Percentiles rank a stretch among this genome's conserved stretches.
Evolutionary conservation across 345 rosid genomes (phyloP).

Genomic region (Gossypium rotundifolium): DNA sequence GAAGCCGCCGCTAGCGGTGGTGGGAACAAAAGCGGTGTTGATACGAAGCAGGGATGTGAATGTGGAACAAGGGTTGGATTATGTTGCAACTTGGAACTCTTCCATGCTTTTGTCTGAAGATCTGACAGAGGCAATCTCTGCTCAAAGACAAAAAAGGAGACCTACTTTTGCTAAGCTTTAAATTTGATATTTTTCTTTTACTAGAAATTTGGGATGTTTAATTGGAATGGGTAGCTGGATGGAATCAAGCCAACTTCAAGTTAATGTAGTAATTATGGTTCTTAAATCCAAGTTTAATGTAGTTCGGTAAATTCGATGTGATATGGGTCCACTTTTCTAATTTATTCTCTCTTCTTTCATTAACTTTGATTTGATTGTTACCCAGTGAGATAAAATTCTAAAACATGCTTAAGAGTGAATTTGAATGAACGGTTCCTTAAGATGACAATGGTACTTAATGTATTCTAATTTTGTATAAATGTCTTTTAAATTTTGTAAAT

Average conservation of each 20-base stretch:
- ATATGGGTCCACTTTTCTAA: too few relatives aligned
- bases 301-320: too few relatives aligned
- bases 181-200: slow-evolving; percentile 5
- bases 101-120: slow-evolving; percentile 68
- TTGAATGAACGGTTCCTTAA: too few relatives aligned
- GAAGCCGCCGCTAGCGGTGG: slow-evolving; percentile 72
- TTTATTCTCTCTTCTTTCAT: too few relatives aligned
- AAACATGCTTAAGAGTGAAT: too few relatives aligned
- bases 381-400: too few relatives aligned
- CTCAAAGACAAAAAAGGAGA: slow-evolving; percentile 44
- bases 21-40: slow-evolving; percentile 72
- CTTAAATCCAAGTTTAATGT: too few relatives aligned
- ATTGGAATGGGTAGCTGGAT: neutral
- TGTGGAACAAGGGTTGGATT: slow-evolving; percentile 79
- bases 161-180: slow-evolving; percentile 69
- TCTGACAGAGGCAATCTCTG: slow-evolving; percentile 52
- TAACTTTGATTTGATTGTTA: too few relatives aligned
- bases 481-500: too few relatives aligned
- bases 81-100: slow-evolving; percentile 82
- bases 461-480: too few relatives aligned
- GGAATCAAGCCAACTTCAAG: neutral
- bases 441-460: too few relatives aligned
- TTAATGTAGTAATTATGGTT: neutral
- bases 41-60: slow-evolving; percentile 65
- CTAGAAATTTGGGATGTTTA: neutral